These are phyloP conservation scores for Alternaria tenuissima DNA, from an alignment of 2,329 filamentous ascomycete species.

Conservation along the genomic window DNA sequence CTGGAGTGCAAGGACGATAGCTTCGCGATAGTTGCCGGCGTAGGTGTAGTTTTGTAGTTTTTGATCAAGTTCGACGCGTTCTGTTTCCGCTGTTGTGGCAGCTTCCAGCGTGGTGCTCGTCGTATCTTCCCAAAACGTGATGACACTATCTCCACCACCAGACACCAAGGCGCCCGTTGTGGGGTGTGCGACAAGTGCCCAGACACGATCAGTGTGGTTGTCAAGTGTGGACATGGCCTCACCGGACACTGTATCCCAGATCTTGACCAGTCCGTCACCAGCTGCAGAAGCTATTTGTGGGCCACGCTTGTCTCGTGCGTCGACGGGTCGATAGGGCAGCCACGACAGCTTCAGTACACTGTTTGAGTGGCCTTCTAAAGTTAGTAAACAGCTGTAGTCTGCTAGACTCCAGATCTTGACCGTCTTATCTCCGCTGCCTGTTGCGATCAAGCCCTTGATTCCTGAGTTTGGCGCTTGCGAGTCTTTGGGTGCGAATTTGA, in stretches of 20 bases:
- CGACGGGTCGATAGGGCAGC: slow-evolving; percentile 65
- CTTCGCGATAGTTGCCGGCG: slow-evolving; percentile 86
- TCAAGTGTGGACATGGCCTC: slow-evolving; percentile 90
- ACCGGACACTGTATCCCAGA: slow-evolving; percentile 89
- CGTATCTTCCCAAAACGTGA: slow-evolving; percentile 96
- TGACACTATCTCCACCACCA: slow-evolving; percentile 88
- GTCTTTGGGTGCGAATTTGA: slow-evolving; percentile 83
- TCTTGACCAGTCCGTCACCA: slow-evolving; percentile 93
- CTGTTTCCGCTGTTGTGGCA: slow-evolving; percentile 75
- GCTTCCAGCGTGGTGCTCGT: slow-evolving; percentile 80
- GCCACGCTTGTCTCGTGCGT: slow-evolving; percentile 61
- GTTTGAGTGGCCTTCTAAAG: slow-evolving; percentile 96
- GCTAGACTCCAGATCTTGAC: slow-evolving; percentile 93
- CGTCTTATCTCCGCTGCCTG: slow-evolving; percentile 94
- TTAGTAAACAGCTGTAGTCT: slow-evolving; percentile 91
- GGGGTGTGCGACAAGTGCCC: slow-evolving; percentile 79
- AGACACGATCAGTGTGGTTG: slow-evolving; percentile 95
- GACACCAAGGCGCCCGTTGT: slow-evolving; percentile 78
- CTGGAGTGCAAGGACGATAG: slow-evolving; percentile 88
- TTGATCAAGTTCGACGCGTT: slow-evolving; percentile 92
- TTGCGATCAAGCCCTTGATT: slow-evolving; percentile 82
- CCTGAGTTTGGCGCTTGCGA: slow-evolving; percentile 68
- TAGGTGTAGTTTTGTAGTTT: slow-evolving; percentile 92
- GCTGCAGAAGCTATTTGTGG: slow-evolving; percentile 85
- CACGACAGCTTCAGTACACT: slow-evolving; percentile 93